Evolutionary conservation across 495 filamentous ascomycete genomes (phyloP), one percentile per base, ranked within the genome.

Genomic region (Neurospora sp.): DNA sequence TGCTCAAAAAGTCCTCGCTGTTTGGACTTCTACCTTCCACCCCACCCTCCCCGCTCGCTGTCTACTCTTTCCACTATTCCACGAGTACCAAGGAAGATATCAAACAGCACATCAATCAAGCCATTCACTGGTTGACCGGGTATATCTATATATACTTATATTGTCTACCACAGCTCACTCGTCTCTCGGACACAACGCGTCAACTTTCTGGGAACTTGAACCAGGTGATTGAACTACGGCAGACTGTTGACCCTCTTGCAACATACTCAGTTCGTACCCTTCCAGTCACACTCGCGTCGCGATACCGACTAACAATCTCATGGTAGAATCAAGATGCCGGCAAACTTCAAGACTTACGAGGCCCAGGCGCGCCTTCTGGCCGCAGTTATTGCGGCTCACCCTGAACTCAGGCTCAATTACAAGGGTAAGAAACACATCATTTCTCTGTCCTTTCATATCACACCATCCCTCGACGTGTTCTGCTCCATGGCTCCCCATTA

Each of bases 281-380:
- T 12, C 23, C 23, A 16, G 3, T 62, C 54, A 62, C 2, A 16
- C 23, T 31, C 14, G 54, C 54, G 5, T 8, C 54, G 54, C 54
- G 27, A 62, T 62, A 62, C 6, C 12, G 23, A 31, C 54, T 62
- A 16, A 62, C 54, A 62, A 31, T 40, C 41, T 42, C 35, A 62
- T 14, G 27, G 14, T 31, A 40, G 2, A 2, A 0, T 14, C 44
- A 82, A 59, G 11, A 85, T 84, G 82, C 77, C 78, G 23, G 44
- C 79, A 3, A 87, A 86, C 70, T 89, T 87, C 77, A 83, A 81
- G 40, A 82, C 78, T 16, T 85, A 83, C 75, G 86, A 88, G 77
- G 77, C 82, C 0, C 82, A 82, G 73, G 78, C 80, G 8, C 85
- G 87, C 39, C 82, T 89, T 5, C 78, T 89, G 0, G 83, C 85